Evolutionary conservation across 495 filamentous ascomycete genomes (phyloP).

Genomic region (Trichoderma virens): DNA sequence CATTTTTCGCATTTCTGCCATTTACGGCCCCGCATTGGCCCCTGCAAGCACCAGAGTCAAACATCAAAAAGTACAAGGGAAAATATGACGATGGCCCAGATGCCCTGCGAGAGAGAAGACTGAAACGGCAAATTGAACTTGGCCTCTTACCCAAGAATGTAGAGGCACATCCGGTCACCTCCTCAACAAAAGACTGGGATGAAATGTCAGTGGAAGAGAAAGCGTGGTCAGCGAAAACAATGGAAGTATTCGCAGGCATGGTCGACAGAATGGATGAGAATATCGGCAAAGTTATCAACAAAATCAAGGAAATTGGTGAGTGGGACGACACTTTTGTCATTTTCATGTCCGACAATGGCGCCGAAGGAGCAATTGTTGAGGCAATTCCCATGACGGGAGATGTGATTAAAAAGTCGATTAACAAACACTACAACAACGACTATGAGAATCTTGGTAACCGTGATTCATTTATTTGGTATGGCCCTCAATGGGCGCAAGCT

Average conservation of each 20-base stretch:
- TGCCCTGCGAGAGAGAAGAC: slow-evolving; percentile 37
- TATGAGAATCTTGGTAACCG: slow-evolving; percentile 55
- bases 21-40: slow-evolving; percentile 55
- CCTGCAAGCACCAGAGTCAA: slow-evolving; percentile 43
- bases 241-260: slow-evolving; percentile 58
- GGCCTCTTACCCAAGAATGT: slow-evolving; percentile 41
- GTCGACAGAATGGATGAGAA: slow-evolving; percentile 55
- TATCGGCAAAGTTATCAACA: slow-evolving; percentile 50
- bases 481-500: slow-evolving; percentile 56
- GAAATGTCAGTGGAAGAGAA: slow-evolving; percentile 25
- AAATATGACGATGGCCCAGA: slow-evolving; percentile 48
- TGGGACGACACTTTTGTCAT: slow-evolving; percentile 57
- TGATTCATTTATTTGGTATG: slow-evolving; percentile 60
- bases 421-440: slow-evolving; percentile 56
- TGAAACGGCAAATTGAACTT: slow-evolving; percentile 37
- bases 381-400: slow-evolving; percentile 37
- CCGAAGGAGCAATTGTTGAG: slow-evolving; percentile 54
- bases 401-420: slow-evolving; percentile 36
- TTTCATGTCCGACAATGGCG: slow-evolving; percentile 61
- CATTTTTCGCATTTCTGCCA: slow-evolving; percentile 50
- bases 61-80: slow-evolving; percentile 42
- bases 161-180: slow-evolving; percentile 42
- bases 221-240: slow-evolving; percentile 22
- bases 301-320: slow-evolving; percentile 48
- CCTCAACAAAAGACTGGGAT: slow-evolving; percentile 23